Conservation (phyloP, 2,329 filamentous ascomycete genomes). For the Phyllosticta paracitricarpa region DNA sequence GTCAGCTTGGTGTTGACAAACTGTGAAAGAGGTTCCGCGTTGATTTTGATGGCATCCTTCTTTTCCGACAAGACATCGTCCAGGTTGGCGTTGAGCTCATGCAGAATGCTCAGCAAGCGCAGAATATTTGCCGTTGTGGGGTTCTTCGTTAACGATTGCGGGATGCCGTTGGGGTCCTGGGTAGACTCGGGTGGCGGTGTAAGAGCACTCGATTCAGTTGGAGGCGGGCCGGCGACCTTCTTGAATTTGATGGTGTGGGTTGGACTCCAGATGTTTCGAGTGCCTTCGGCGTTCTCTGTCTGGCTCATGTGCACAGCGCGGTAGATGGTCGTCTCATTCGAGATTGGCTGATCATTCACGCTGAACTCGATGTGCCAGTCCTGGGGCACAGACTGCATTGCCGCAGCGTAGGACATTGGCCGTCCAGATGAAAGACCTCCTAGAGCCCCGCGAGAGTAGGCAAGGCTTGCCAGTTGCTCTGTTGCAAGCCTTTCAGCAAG, state of each 20-base stretch:
- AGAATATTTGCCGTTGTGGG: slow-evolving; percentile 81
- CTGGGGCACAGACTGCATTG: slow-evolving; percentile 68
- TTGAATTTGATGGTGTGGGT: slow-evolving; percentile 89
- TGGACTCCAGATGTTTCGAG: slow-evolving; percentile 77
- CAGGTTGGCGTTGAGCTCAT: slow-evolving; percentile 85
- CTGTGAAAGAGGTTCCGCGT: slow-evolving; percentile 75
- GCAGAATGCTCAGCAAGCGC: slow-evolving; percentile 76
- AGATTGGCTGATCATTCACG: slow-evolving; percentile 70
- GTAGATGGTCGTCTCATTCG: slow-evolving; percentile 92
- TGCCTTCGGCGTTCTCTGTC: slow-evolving; percentile 51
- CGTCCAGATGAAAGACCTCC: slow-evolving; percentile 43
- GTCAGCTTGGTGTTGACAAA: slow-evolving; percentile 99
- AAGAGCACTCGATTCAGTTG: slow-evolving; percentile 59
- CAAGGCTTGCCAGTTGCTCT: slow-evolving; percentile 21
- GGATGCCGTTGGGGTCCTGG: slow-evolving; percentile 52
- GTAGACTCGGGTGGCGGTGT: slow-evolving; percentile 40
- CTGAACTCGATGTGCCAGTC: slow-evolving; percentile 98
- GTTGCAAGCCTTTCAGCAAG: slow-evolving; percentile 13
- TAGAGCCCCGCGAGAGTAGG: slow-evolving; percentile 10
- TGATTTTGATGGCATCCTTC: slow-evolving; percentile 59
- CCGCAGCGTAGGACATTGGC: slow-evolving; percentile 73
- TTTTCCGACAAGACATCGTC: slow-evolving; percentile 81
- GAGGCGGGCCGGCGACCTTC: slow-evolving; percentile 72
- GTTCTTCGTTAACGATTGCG: slow-evolving; percentile 71
- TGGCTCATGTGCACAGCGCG: slow-evolving; percentile 64